Percentiles rank a stretch among this genome's conserved stretches.
These are phyloP conservation scores for Dactylis glomerata DNA, from an alignment of 176 grass and related monocot species.

Conservation along the genomic window DNA sequence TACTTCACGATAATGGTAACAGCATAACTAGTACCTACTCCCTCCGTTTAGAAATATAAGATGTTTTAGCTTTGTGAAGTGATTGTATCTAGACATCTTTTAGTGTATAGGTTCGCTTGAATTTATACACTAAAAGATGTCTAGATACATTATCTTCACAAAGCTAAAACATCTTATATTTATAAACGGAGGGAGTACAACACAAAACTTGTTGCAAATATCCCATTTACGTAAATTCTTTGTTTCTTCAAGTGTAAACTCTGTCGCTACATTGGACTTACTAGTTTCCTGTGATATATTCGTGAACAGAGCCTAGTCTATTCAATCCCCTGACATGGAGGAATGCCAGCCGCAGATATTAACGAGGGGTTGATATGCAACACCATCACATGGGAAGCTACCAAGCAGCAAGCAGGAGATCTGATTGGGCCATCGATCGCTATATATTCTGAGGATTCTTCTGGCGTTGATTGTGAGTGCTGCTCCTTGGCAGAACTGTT, in stretches of 20 bases:
- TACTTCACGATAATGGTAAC: neutral
- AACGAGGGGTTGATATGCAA: neutral
- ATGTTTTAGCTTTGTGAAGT: too few relatives aligned
- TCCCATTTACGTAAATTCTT: neutral
- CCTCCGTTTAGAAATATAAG: too few relatives aligned
- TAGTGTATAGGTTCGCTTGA: too few relatives aligned
- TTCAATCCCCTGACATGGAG: neutral
- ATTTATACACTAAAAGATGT: too few relatives aligned
- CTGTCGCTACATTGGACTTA: neutral
- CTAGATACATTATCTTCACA: too few relatives aligned
- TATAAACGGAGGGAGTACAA: too few relatives aligned
- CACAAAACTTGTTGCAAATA: too few relatives aligned
- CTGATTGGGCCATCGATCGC: neutral
- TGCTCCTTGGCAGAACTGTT: neutral
- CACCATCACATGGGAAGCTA: neutral
- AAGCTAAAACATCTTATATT: too few relatives aligned
- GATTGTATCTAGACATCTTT: too few relatives aligned
- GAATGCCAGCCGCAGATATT: neutral
- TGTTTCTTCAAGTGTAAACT: neutral
- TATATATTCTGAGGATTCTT: neutral
- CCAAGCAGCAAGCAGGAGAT: neutral
- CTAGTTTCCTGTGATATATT: neutral
- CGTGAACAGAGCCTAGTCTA: neutral
- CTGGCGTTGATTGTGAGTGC: neutral
- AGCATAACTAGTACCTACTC: neutral